Conservation (phyloP, 1,284 basidiomycete genomes). For the Meripilus lineatus region DNA sequence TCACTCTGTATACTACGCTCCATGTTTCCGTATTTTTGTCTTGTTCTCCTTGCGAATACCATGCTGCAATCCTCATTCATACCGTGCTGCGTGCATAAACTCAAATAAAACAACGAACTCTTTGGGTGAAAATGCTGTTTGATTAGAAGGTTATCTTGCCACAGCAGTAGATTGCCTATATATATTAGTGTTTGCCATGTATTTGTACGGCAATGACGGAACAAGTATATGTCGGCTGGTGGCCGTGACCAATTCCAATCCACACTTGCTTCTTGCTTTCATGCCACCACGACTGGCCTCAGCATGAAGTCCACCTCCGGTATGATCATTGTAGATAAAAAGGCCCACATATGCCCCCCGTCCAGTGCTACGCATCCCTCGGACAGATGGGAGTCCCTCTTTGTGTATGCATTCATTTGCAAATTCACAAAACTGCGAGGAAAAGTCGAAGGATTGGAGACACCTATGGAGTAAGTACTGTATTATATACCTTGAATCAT, state of each 20-base stretch:
- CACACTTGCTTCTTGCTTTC: constrained; percentile 23
- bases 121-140: background rate
- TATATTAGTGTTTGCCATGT: constrained; percentile 27
- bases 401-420: constrained; percentile 77
- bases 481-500: constrained; percentile 3
- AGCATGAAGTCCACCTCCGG: constrained; percentile 23
- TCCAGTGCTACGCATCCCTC: constrained; percentile 67
- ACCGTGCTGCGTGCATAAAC: background rate
- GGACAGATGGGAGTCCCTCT: constrained; percentile 81
- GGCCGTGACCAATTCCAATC: constrained; percentile 21
- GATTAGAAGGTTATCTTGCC: background rate
- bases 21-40: background rate
- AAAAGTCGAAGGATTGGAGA: constrained; percentile 72
- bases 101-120: too few species aligned
- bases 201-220: constrained; percentile 30
- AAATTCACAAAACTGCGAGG: constrained; percentile 70
- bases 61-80: constrained; percentile 3
- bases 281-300: constrained; percentile 22
- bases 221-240: constrained; percentile 22
- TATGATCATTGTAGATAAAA: constrained; percentile 36
- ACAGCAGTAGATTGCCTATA: constrained; percentile 5
- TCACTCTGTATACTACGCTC: constrained; percentile 5
- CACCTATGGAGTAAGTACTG: constrained; percentile 69
- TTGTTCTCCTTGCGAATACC: too few species aligned
- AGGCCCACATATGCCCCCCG: constrained; percentile 70